Evolutionary conservation across 2,329 filamentous ascomycete genomes (phyloP), one percentile per base, ranked within the genome.

Genomic region (Aspergillus aculeatinus): DNA sequence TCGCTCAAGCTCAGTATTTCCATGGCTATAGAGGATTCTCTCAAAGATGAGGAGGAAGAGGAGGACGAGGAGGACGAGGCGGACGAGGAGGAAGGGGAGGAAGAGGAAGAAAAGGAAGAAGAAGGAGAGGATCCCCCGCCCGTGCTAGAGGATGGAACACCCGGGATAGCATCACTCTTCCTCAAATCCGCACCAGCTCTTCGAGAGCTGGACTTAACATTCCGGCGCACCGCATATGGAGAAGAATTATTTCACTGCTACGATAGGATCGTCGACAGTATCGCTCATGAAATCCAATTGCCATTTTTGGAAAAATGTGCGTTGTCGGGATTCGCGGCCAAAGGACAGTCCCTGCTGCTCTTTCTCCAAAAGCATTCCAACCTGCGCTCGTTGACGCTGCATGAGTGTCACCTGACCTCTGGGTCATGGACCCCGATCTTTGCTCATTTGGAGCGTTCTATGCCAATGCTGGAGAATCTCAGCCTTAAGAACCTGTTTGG

Each of bases 341-440:
- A 39, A 27, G 31, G 39, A 10, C 42, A 53, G 12, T 57, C 59
- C 2, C 51, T 60, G 27, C 50, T 60, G 25, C 49, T 53, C 3
- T 58, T 60, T 51, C 31, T 60, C 5, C 25, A 47, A 31, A 58
- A 55, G 7, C 31, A 54, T 47, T 10, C 47, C 33, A 4, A 21
- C 14, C 31, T 59, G 1, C 31, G 33, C 14, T 55, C 51, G 1
- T 33, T 59, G 16, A 55, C 16, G 16, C 6, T 55, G 21, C 57
- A 59, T 9, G 29, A 51, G 23, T 54, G 57, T 50, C n/a, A 4
- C 19, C 31, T 59, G 31, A 59, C 42, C 21, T 11, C 29, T 19
- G 51, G 57, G 2, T 59, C 57, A 47, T 59, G 57, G 57, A 51
- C 42, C 16, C 57, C 51, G 10, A 55, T 59, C n/a, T 42, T 57